Evolutionary conservation across 495 filamentous ascomycete species (phyloP), one percentile per base, ranked within the genome.

Genomic region (Annulohypoxylon bovei): DNA sequence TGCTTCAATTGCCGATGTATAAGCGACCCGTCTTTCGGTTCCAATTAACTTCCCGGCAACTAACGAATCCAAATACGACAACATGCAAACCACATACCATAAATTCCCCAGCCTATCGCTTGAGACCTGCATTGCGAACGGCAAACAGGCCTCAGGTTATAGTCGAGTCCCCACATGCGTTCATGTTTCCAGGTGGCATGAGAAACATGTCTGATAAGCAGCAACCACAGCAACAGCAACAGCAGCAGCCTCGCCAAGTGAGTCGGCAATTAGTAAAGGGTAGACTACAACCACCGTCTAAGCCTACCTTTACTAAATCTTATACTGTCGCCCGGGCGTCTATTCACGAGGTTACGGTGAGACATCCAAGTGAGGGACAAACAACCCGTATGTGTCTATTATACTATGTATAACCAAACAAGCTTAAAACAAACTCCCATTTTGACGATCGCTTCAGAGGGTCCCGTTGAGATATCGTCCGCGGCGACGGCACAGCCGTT

Each of bases 401-500:
- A n/a, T n/a, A n/a, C n/a, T n/a, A n/a, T n/a, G n/a, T n/a, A n/a
- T 54, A 32, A 28, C 46, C 25, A 44, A 49, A 14, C 16, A 54
- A 46, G 57, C 65, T 74, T 23, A 56, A 62, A 35, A 18, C n/a
- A 14, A 67, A 40, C 68, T 22, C 46, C 18, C 35, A 18, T 62
- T 60, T 64, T 64, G 44, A 69, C 65, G 32, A 42, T 54, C 20
- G 30, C 59, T 39, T 56, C 57, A 65, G 75, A 60, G 16, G 50
- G 20, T 54, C 59, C 68, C 35, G 42, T 73, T 30, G 70, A 77
- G 44, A 77, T 80, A 58, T 77, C 74, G n/a, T 80, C 79, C 42
- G 76, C 63, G 16, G 73, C 74, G 11, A 70, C 76, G 33, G 75
- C 78, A 30, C 78, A 81, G 53, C 80, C 81, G 11, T 81, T 83